A percentile compares a stretch with the other conserved stretches of the same genome.
These are phyloP conservation scores for Diplodia scrobiculata DNA, from an alignment of 2,329 filamentous ascomycete species.

Conservation along the genomic window DNA sequence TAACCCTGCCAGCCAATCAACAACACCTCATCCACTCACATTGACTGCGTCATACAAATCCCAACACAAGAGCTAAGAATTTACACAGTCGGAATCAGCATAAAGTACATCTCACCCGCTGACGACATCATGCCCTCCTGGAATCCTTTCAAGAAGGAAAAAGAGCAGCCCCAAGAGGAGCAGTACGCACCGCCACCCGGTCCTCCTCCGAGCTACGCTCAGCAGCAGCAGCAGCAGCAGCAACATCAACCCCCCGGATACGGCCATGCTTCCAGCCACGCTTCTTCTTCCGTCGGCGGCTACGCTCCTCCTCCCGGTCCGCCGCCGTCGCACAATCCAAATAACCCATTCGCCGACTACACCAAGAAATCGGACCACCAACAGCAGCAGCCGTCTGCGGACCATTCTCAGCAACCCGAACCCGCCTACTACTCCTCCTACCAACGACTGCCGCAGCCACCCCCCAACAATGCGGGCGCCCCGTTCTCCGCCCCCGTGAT, in stretches of 20 bases:
- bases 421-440: slow-evolving; percentile 1
- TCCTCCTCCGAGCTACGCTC: slow-evolving; percentile 30
- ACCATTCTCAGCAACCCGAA: slow-evolving; percentile 29
- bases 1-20: background rate
- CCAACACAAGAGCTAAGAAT: background rate
- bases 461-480: slow-evolving; percentile 32
- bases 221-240: slow-evolving; percentile 32
- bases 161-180: slow-evolving; percentile 1
- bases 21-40: background rate
- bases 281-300: slow-evolving; percentile 6
- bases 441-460: slow-evolving; percentile 36
- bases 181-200: slow-evolving; percentile 33
- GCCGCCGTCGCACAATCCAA: slow-evolving; percentile 29
- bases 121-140: slow-evolving; percentile 4
- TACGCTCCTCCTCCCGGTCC: slow-evolving; percentile 35
- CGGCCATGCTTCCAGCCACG: slow-evolving; percentile 31
- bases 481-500: slow-evolving; percentile 32
- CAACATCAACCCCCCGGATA: slow-evolving; percentile 30
- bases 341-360: slow-evolving; percentile 16
- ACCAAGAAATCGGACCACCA: background rate
- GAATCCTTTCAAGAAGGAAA: slow-evolving; percentile 23
- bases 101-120: too few relatives aligned
- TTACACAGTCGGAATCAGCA: background rate
- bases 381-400: background rate
- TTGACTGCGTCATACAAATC: background rate